These are phyloP conservation scores for Fusarium cyanostomum DNA, from an alignment of 2,329 filamentous ascomycete species.

Conservation along the genomic window DNA sequence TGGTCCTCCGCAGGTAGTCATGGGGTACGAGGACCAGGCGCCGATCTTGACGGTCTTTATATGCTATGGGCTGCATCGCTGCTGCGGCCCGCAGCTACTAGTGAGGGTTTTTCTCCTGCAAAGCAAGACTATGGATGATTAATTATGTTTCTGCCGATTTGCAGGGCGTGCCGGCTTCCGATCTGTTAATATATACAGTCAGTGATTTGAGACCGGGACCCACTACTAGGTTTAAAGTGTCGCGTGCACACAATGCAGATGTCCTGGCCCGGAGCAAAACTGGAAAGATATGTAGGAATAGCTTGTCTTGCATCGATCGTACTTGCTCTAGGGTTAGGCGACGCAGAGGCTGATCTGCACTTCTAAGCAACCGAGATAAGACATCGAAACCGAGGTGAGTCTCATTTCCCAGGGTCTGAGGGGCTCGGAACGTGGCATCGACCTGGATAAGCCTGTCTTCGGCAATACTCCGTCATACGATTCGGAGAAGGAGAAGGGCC, in stretches of 20 bases:
- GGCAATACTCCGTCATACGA: slow-evolving; percentile 32
- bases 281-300: not conserved
- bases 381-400: slow-evolving; percentile 23
- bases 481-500: slow-evolving; percentile 12
- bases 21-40: not conserved
- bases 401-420: slow-evolving; percentile 32
- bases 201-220: not conserved
- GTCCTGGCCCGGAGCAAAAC: slow-evolving; percentile 8
- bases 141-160: not conserved
- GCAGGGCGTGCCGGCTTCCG: not conserved
- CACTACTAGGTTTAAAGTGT: not conserved
- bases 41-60: slow-evolving; percentile 19
- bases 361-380: slow-evolving; percentile 31
- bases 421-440: slow-evolving; percentile 15
- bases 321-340: slow-evolving; percentile 12
- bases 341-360: slow-evolving; percentile 17
- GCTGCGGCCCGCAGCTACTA: not conserved
- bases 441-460: slow-evolving; percentile 12
- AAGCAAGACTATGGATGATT: not conserved
- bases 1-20: not conserved
- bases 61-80: slow-evolving; percentile 2
- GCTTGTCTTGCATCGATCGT: slow-evolving; percentile 6
- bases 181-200: not conserved
- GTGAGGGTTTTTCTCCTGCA: not conserved
- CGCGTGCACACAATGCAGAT: slow-evolving; percentile 13